Evolutionary conservation across 2,329 filamentous ascomycete species (phyloP).

Genomic region (Fusarium palustre): DNA sequence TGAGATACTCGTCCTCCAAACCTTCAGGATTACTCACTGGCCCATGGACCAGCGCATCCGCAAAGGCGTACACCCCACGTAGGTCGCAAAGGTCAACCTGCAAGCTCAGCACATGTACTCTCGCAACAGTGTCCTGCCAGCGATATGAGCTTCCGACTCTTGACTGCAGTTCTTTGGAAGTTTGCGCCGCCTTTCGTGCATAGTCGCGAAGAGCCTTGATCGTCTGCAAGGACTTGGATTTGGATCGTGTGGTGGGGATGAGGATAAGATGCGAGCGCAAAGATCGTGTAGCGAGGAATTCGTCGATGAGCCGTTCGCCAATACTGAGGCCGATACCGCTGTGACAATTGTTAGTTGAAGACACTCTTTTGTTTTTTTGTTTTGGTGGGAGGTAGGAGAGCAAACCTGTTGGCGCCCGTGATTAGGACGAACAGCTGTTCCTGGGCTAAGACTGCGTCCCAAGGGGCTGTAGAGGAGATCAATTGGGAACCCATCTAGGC

Average conservation of each 20-base stretch:
- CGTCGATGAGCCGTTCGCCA: conserved; percentile 86
- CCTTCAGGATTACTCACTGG: conserved; percentile 60
- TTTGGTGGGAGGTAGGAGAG: background rate
- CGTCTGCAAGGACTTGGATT: conserved; percentile 79
- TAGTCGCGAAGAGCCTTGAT: conserved; percentile 72
- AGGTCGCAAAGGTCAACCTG: conserved; percentile 72
- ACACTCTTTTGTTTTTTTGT: background rate
- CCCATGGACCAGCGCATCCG: conserved; percentile 59
- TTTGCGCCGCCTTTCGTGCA: conserved; percentile 57
- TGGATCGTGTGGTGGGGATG: conserved; percentile 84
- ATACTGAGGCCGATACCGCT: conserved; percentile 91
- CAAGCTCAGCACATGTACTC: conserved; percentile 69
- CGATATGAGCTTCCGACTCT: conserved; percentile 52
- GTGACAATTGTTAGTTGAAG: conserved; percentile 54
- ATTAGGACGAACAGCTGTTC: conserved; percentile 75
- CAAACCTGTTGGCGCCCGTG: conserved; percentile 87
- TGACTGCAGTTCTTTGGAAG: conserved; percentile 53
- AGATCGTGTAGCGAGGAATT: conserved; percentile 80
- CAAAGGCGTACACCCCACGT: conserved; percentile 61
- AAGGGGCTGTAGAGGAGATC: conserved; percentile 45
- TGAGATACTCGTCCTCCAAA: conserved; percentile 52
- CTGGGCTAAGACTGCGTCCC: conserved; percentile 52
- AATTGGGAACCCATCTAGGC: conserved; percentile 42
- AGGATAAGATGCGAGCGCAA: conserved; percentile 78
- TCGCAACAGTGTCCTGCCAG: conserved; percentile 57